Evolutionary conservation across 129 eudicot genomes (phyloP).

Genomic region (Cynara cardunculus): DNA sequence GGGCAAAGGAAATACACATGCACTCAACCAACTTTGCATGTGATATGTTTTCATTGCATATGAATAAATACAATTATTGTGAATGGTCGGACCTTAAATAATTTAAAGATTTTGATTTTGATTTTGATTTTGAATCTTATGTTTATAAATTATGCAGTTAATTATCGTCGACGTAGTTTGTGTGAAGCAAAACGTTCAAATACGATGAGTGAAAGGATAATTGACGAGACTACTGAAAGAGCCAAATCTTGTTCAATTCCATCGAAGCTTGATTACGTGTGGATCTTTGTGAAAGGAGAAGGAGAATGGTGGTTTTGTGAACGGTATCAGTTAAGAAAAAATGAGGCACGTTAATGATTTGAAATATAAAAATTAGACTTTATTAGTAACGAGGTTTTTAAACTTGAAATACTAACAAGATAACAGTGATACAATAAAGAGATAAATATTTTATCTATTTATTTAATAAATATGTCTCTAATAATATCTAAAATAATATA

Average conservation of each 20-base stretch:
- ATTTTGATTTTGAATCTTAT: too few species aligned
- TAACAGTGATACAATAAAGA: neutral
- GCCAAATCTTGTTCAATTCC: neutral
- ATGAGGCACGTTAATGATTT: too few species aligned
- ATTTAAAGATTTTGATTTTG: neutral
- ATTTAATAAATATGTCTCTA: too few species aligned
- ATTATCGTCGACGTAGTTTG: neutral
- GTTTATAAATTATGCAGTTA: neutral
- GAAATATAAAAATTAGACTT: too few species aligned
- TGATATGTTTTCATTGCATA: conserved; percentile 17
- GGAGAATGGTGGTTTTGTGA: neutral
- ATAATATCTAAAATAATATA: too few species aligned
- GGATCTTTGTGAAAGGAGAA: too few species aligned
- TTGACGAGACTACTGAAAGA: neutral
- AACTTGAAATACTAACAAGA: neutral
- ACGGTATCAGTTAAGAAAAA: neutral
- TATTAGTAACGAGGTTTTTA: neutral
- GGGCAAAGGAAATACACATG: conserved; percentile 34
- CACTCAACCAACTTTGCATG: conserved; percentile 23
- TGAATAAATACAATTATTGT: neutral
- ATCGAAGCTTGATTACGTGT: neutral
- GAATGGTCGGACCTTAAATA: neutral
- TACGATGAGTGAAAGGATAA: neutral
- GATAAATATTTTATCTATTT: too few species aligned
- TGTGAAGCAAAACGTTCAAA: neutral